phyloP scores from a whole-genome alignment of 2,329 filamentous ascomycete species.

The Leptographium lundbergii region DNA sequence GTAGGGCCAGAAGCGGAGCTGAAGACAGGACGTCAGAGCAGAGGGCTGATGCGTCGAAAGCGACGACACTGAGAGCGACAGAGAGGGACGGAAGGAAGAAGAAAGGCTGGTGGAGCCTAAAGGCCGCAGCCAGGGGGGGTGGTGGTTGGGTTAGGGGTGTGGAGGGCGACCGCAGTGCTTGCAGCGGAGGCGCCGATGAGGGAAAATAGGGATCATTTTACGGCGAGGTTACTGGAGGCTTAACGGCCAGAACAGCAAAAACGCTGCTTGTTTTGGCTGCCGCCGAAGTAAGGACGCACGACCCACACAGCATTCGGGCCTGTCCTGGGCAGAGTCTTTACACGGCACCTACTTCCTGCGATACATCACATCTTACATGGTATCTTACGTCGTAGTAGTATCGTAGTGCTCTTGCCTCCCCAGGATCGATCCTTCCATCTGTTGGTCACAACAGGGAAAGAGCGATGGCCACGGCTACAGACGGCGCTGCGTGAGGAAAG shows the following conservation, averaged over 20 bases:
- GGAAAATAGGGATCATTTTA: neutral
- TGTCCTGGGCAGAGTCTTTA: neutral
- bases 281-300: neutral
- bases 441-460: neutral
- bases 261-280: conserved; percentile 1
- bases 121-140: conserved; percentile 6
- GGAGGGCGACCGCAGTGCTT: neutral
- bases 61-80: neutral
- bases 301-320: neutral
- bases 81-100: neutral
- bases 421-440: neutral
- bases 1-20: conserved; percentile 1
- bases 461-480: neutral
- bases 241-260: neutral
- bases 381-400: too few species aligned
- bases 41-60: neutral
- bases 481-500: neutral
- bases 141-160: conserved; percentile 1
- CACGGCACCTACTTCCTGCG: too few species aligned
- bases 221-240: neutral
- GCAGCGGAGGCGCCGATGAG: conserved; percentile 2
- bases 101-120: conserved; percentile 4
- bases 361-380: too few species aligned
- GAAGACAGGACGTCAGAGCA: neutral
- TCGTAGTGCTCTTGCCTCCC: neutral